phyloP scores from a whole-genome alignment of 768 basidiomycete genomes.

The Hygrophorus russula region DNA sequence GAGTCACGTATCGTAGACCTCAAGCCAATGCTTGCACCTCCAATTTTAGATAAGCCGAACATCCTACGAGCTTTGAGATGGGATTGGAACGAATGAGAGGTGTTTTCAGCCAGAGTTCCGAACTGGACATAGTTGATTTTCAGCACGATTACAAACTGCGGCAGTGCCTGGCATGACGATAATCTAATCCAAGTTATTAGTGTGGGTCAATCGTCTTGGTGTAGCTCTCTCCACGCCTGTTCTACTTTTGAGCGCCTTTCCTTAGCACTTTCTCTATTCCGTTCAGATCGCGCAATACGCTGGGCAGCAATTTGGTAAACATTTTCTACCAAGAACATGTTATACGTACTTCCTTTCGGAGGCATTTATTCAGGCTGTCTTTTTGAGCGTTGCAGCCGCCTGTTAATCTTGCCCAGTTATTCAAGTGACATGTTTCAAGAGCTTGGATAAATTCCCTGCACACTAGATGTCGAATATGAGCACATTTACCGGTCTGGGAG shows the following conservation, averaged over 20 bases:
- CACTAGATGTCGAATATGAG: slow-evolving; percentile 24
- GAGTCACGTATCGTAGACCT: slow-evolving; percentile 1
- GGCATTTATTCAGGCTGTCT: slow-evolving; percentile 55
- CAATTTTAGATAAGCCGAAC: slow-evolving; percentile 57
- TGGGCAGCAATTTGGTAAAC: slow-evolving; percentile 18
- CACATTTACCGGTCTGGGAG: background rate
- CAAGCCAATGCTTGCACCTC: slow-evolving; percentile 34
- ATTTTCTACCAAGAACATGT: slow-evolving; percentile 1
- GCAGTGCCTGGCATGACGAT: too few relatives aligned
- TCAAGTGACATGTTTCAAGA: slow-evolving; percentile 57
- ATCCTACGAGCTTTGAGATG: slow-evolving; percentile 41
- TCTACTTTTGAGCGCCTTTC: slow-evolving; percentile 44
- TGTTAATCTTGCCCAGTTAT: slow-evolving; percentile 50
- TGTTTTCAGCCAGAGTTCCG: slow-evolving; percentile 40
- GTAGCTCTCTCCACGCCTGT: slow-evolving; percentile 51
- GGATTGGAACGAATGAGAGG: slow-evolving; percentile 51
- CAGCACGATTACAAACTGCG: too few relatives aligned
- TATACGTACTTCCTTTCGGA: slow-evolving; percentile 53
- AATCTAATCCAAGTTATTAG: too few relatives aligned
- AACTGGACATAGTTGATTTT: too few relatives aligned
- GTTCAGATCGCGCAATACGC: slow-evolving; percentile 47
- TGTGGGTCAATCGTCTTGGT: slow-evolving; percentile 21
- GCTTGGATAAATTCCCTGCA: slow-evolving; percentile 74
- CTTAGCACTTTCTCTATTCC: slow-evolving; percentile 53
- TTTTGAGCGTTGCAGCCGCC: slow-evolving; percentile 65